Percentiles rank a stretch among this genome's conserved stretches.
Evolutionary conservation across 495 filamentous ascomycete species (phyloP).

Genomic region (Penicillium steckii): DNA sequence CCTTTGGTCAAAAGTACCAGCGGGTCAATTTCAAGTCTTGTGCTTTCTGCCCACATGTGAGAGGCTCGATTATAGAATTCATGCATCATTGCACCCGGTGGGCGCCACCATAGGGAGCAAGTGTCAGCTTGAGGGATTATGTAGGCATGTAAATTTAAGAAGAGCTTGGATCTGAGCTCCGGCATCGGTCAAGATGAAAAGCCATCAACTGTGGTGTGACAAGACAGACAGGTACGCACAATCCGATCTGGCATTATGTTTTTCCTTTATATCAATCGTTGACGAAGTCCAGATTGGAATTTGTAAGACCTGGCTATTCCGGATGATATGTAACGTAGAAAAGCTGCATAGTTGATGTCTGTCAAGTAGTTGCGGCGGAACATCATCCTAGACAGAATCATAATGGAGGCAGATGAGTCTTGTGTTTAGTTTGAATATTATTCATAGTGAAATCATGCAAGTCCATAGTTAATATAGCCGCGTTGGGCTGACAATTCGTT

Average conservation of each 20-base stretch:
- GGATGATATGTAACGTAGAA: background rate
- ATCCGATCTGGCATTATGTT: slow-evolving; percentile 16
- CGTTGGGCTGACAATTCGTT: slow-evolving; percentile 5
- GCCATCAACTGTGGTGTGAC: slow-evolving; percentile 23
- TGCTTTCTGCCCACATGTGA: slow-evolving; percentile 6
- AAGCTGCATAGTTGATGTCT: background rate
- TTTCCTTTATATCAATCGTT: slow-evolving; percentile 5
- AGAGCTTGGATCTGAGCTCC: slow-evolving; percentile 16
- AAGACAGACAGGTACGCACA: slow-evolving; percentile 20
- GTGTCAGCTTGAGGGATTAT: slow-evolving; percentile 12
- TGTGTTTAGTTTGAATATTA: slow-evolving; percentile 1
- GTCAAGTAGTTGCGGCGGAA: background rate
- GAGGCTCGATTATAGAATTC: background rate
- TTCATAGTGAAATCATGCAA: background rate
- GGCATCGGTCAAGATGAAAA: slow-evolving; percentile 20
- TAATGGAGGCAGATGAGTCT: background rate
- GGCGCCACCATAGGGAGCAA: slow-evolving; percentile 3
- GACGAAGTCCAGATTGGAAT: slow-evolving; percentile 18
- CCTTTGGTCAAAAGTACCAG: slow-evolving; percentile 1
- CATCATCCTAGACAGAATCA: slow-evolving; percentile 7
- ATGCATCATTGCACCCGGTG: slow-evolving; percentile 1
- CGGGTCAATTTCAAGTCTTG: slow-evolving; percentile 11
- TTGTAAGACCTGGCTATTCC: slow-evolving; percentile 12
- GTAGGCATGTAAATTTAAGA: no score
- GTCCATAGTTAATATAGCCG: slow-evolving; percentile 17